These are phyloP conservation scores for Xylariaceae sp. DNA, from an alignment of 2,329 filamentous ascomycete genomes.

Conservation along the genomic window DNA sequence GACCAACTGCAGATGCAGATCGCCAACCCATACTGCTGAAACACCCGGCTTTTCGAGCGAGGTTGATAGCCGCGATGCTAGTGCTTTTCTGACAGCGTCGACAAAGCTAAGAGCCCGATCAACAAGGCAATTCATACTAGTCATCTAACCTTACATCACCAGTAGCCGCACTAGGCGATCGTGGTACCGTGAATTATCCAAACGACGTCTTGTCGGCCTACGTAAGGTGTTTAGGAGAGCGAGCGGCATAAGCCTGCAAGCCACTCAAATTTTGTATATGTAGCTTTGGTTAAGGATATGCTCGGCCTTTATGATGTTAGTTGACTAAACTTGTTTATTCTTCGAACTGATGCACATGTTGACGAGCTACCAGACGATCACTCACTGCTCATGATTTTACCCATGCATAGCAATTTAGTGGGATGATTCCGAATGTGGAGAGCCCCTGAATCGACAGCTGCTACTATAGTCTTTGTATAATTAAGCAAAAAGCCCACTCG, in stretches of 20 bases:
- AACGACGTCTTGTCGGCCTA: neutral
- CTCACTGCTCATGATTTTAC: too few species aligned
- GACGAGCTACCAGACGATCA: too few species aligned
- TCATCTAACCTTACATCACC: too few species aligned
- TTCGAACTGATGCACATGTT: too few species aligned
- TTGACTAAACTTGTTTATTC: too few species aligned
- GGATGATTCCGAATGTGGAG: constrained; percentile 21
- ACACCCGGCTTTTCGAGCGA: constrained; percentile 5
- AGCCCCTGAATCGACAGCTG: constrained; percentile 17
- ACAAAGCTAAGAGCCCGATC: neutral
- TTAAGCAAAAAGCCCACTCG: constrained; percentile 3
- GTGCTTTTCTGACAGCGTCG: neutral
- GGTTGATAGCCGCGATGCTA: constrained; percentile 14
- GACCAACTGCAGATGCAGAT: neutral
- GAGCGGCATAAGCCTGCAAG: too few species aligned
- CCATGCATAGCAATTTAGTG: too few species aligned
- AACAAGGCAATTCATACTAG: constrained; percentile 1
- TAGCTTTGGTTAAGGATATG: too few species aligned
- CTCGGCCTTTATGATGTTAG: too few species aligned
- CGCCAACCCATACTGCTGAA: constrained; percentile 12
- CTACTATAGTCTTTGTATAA: too few species aligned
- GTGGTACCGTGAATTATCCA: neutral
- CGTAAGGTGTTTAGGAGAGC: too few species aligned
- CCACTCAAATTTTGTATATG: too few species aligned
- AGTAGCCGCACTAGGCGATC: neutral